phyloP scores from a whole-genome alignment of 1,139 yeast species.

The Hyphopichia buzzinii region DNA sequence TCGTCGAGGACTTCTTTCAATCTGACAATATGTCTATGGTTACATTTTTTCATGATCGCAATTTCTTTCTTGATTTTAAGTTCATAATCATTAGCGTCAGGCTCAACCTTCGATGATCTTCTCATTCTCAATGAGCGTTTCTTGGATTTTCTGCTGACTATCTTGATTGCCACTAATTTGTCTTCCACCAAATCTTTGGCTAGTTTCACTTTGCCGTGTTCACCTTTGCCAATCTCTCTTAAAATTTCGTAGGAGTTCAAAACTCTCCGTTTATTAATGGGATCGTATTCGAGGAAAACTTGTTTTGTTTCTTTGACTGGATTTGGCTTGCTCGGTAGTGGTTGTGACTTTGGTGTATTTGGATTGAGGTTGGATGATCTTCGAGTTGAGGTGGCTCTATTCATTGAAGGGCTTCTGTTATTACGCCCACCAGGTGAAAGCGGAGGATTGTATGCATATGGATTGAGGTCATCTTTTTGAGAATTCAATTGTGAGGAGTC shows the following conservation, averaged over 20 bases:
- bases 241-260: conserved; percentile 89
- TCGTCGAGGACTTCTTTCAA: conserved; percentile 91
- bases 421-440: background rate
- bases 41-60: conserved; percentile 93
- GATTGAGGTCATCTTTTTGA: background rate
- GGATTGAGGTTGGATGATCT: conserved; percentile 1
- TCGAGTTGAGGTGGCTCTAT: background rate
- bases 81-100: conserved; percentile 40
- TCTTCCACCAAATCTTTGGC: conserved; percentile 72
- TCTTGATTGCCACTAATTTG: conserved; percentile 86
- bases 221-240: conserved; percentile 89
- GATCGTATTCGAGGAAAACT: conserved; percentile 85
- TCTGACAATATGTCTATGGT: conserved; percentile 86
- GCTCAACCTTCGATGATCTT: conserved; percentile 16
- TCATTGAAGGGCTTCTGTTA: background rate
- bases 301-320: conserved; percentile 80
- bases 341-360: conserved; percentile 3
- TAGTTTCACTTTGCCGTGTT: conserved; percentile 94
- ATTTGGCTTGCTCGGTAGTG: conserved; percentile 1
- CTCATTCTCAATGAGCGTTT: conserved; percentile 58
- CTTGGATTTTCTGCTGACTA: conserved; percentile 72
- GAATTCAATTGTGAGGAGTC: no score
- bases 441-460: background rate
- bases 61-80: conserved; percentile 84
- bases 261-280: conserved; percentile 77